phyloP scores from a whole-genome alignment of 1,284 basidiomycete genomes.

The Fomes fomentarius region DNA sequence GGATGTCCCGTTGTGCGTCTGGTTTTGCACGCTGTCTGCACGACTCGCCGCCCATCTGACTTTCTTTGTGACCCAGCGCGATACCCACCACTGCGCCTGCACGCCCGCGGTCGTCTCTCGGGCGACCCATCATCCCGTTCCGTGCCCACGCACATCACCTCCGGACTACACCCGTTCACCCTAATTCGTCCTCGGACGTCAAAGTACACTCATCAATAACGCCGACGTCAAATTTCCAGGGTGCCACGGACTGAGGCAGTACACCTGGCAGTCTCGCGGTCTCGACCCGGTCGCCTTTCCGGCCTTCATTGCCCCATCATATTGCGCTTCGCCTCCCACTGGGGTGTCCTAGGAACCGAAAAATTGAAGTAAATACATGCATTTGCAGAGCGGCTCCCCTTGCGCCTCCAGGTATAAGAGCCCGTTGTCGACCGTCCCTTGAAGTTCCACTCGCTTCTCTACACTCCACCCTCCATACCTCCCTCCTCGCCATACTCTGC shows the following conservation, averaged over 20 bases:
- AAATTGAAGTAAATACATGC: constrained; percentile 22
- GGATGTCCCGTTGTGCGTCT: background rate
- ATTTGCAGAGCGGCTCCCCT: constrained; percentile 13
- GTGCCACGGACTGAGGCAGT: constrained; percentile 13
- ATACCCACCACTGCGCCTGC: background rate
- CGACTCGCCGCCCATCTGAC: constrained; percentile 3
- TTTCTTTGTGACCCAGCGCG: background rate
- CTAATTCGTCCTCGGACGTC: constrained; percentile 18
- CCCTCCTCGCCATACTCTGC: constrained; percentile 9
- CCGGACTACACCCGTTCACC: constrained; percentile 4
- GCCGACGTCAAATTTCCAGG: constrained; percentile 22
- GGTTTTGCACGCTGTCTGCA: constrained; percentile 13
- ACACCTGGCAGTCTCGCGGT: constrained; percentile 12
- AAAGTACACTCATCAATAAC: constrained; percentile 15
- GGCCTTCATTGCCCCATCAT: constrained; percentile 1
- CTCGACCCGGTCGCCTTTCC: constrained; percentile 10
- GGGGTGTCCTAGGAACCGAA: constrained; percentile 4
- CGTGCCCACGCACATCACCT: constrained; percentile 2
- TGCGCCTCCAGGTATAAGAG: constrained; percentile 26
- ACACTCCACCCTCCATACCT: constrained; percentile 1
- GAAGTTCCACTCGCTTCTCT: constrained; percentile 5
- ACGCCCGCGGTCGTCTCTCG: background rate
- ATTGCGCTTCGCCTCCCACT: constrained; percentile 10
- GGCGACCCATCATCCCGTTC: background rate
- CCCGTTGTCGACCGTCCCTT: background rate